Conservation (phyloP, 805 yeast genomes). For the Nakazawaea peltata region DNA sequence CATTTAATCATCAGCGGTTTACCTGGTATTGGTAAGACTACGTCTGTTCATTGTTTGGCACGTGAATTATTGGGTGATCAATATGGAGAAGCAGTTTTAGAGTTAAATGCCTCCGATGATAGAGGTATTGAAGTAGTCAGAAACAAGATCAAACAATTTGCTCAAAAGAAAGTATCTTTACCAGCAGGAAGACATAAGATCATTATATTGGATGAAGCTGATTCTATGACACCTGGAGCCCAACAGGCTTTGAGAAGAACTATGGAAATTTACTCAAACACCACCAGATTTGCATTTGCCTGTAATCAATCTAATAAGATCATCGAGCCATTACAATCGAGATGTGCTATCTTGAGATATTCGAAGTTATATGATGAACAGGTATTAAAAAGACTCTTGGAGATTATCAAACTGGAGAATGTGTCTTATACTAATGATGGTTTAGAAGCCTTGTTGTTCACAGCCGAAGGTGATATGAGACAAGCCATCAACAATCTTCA, state of each 20-base stretch:
- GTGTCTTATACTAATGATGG: slow-evolving; percentile 86
- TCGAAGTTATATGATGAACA: slow-evolving; percentile 78
- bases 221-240: slow-evolving; percentile 94
- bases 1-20: slow-evolving; percentile 92
- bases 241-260: slow-evolving; percentile 92
- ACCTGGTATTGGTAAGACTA: slow-evolving; percentile 97
- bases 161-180: slow-evolving; percentile 83
- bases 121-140: slow-evolving; percentile 97
- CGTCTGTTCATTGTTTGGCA: slow-evolving; percentile 87
- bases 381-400: slow-evolving; percentile 66
- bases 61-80: slow-evolving; percentile 69
- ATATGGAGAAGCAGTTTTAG: slow-evolving; percentile 77
- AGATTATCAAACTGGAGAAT: slow-evolving; percentile 60
- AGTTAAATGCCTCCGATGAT: slow-evolving; percentile 93
- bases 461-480: slow-evolving; percentile 98
- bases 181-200: slow-evolving; percentile 91
- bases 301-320: slow-evolving; percentile 92
- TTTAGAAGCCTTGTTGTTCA: slow-evolving; percentile 81
- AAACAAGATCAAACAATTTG: slow-evolving; percentile 89
- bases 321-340: slow-evolving; percentile 92
- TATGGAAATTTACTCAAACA: slow-evolving; percentile 91
- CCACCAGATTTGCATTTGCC: slow-evolving; percentile 97
- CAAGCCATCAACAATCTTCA: slow-evolving; percentile 94
- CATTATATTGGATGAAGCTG: slow-evolving; percentile 91
- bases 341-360: slow-evolving; percentile 91